phyloP scores from a whole-genome alignment of 1,284 basidiomycete species.

The Ceraceosorus bombacis region DNA sequence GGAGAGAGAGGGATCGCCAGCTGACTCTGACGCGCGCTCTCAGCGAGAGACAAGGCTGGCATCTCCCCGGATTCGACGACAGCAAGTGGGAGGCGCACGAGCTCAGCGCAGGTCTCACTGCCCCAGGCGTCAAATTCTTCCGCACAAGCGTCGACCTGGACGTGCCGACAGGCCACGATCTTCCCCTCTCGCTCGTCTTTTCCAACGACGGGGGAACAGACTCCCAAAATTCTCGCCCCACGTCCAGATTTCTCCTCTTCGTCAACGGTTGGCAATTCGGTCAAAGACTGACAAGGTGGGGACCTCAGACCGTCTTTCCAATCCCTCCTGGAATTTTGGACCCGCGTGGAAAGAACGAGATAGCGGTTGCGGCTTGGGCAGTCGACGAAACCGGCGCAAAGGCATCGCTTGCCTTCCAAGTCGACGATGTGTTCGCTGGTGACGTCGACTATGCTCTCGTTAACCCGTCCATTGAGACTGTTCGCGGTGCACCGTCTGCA shows the following conservation, averaged over 20 bases:
- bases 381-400: neutral
- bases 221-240: slow-evolving; percentile 12
- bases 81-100: slow-evolving; percentile 55
- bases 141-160: slow-evolving; percentile 61
- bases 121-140: slow-evolving; percentile 69
- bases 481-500: neutral
- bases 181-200: slow-evolving; percentile 5
- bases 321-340: slow-evolving; percentile 15
- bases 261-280: slow-evolving; percentile 32
- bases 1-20: too few relatives aligned
- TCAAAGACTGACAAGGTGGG: slow-evolving; percentile 6
- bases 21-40: too few relatives aligned
- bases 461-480: slow-evolving; percentile 3
- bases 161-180: slow-evolving; percentile 39
- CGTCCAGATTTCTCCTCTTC: slow-evolving; percentile 13
- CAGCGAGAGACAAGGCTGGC: slow-evolving; percentile 66
- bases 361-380: slow-evolving; percentile 13
- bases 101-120: neutral
- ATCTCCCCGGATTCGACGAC: slow-evolving; percentile 65
- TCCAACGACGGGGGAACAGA: slow-evolving; percentile 3
- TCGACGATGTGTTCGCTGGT: slow-evolving; percentile 4
- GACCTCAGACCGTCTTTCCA: slow-evolving; percentile 16
- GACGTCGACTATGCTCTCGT: slow-evolving; percentile 1
- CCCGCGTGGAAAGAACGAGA: slow-evolving; percentile 9
- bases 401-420: neutral